Percentiles rank a stretch among this genome's conserved stretches.
Conservation (phyloP, 1,139 yeast species). For the Yamadazyma conglobata region DNA sequence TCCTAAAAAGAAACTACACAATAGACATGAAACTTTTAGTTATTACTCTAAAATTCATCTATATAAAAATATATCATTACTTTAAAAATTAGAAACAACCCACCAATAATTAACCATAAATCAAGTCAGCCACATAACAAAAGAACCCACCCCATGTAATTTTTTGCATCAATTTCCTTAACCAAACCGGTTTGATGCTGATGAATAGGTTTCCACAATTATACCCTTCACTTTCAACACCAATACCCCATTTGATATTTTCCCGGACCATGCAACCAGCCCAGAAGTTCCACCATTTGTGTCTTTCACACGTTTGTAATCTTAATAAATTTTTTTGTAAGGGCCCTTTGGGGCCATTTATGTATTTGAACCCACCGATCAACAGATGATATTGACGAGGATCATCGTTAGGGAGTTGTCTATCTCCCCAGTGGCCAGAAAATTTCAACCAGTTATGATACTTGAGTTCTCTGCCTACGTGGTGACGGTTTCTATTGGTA, state of each 20-base stretch:
- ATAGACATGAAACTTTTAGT: no score
- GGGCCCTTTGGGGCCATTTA: constrained; percentile 93
- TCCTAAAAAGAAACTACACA: no score
- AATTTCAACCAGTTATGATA: constrained; percentile 79
- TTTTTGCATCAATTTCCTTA: constrained; percentile 45
- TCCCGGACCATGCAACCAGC: constrained; percentile 75
- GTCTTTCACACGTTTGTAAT: constrained; percentile 70
- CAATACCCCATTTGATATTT: constrained; percentile 77
- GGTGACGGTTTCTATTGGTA: constrained; percentile 39
- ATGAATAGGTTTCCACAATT: constrained; percentile 62
- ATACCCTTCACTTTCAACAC: constrained; percentile 80
- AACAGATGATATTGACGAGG: constrained; percentile 75
- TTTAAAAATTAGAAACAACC: no score
- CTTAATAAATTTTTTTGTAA: constrained; percentile 70
- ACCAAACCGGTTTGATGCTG: constrained; percentile 46
- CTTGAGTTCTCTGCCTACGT: constrained; percentile 52
- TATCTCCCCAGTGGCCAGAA: constrained; percentile 92
- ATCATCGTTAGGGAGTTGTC: constrained; percentile 60
- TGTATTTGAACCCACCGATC: constrained; percentile 84
- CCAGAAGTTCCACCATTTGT: constrained; percentile 83
- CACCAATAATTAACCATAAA: constrained; percentile 42
- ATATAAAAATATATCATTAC: no score
- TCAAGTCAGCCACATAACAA: constrained; percentile 57
- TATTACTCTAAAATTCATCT: no score
- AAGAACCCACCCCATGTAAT: constrained; percentile 71